Evolutionary conservation across 2,329 filamentous ascomycete species (phyloP), one percentile per base, ranked within the genome.

Genomic region (Dichotomopilus funicola): DNA sequence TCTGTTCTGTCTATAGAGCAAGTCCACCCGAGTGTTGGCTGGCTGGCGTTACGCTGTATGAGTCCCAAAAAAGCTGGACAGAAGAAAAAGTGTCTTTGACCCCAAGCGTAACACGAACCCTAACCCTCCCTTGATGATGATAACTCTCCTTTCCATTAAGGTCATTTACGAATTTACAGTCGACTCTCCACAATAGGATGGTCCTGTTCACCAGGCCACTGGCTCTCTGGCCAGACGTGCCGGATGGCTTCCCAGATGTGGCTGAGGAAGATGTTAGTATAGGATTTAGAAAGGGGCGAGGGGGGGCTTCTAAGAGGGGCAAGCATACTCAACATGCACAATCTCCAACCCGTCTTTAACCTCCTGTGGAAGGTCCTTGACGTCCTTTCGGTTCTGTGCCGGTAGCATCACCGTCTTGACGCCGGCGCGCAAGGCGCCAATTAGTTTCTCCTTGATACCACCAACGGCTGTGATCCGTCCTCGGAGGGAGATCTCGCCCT

Each of bases 371-470:
- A 97, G 77, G 72, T 97, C 92, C 71, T 88, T 88, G 56, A 88
- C 87, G 68, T 99, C 94, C 73, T 97, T 97, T 61, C 86, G 81
- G 70, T 99, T 99, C 63, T 89, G 87, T 36, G 86, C 81, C 3
- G 94, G 94, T 6, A 99, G 76, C 58, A 99, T 71, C 6, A 99
- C 92, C 36, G 89, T 92, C 79, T 96, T 95, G 59, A 99, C 92
- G 34, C 94, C 94, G 1, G 94, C 94, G 54, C 92, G 82, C 67
- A 95, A 78, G 7, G 94, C 94, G 27, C 94, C 94, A 67, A 99
- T 97, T 52, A 97, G 79, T 72, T 99, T 99, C 81, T 99, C 92
- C 74, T 97, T 96, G 75, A 99, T 97, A 13, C 94, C 94, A 52
- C 94, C 94, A 38, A 99, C 94, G 33, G 92, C 90, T 72, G 94